These are phyloP conservation scores for Ceratobasidium theobromae DNA, from an alignment of 1,284 basidiomycete genomes.

Conservation along the genomic window DNA sequence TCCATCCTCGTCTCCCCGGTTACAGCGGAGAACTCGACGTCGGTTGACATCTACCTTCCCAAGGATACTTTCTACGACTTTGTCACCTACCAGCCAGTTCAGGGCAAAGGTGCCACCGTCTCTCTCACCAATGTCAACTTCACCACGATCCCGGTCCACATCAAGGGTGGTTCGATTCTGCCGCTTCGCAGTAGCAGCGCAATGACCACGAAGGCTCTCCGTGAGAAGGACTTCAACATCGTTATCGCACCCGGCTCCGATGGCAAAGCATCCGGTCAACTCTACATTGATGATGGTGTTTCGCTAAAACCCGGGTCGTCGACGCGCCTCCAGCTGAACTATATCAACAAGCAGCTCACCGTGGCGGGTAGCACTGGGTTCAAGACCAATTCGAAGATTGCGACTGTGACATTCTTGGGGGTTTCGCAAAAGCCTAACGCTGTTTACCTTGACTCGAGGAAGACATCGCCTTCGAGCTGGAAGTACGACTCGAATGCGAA, in stretches of 20 bases:
- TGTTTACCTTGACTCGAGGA: slow-evolving; percentile 30
- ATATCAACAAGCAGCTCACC: slow-evolving; percentile 47
- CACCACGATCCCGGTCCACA: slow-evolving; percentile 63
- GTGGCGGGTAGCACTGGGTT: slow-evolving; percentile 57
- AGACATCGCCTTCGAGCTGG: slow-evolving; percentile 13
- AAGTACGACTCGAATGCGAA: slow-evolving; percentile 33
- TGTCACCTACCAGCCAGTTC: slow-evolving; percentile 51
- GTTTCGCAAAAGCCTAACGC: slow-evolving; percentile 19
- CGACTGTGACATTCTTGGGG: slow-evolving; percentile 36
- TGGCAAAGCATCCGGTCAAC: slow-evolving; percentile 52
- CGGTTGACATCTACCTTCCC: slow-evolving; percentile 63
- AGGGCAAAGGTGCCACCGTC: slow-evolving; percentile 52
- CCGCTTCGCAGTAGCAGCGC: slow-evolving; percentile 56
- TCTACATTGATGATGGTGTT: slow-evolving; percentile 67
- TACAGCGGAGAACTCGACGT: slow-evolving; percentile 59
- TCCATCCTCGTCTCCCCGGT: slow-evolving; percentile 70
- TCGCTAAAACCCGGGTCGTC: slow-evolving; percentile 50
- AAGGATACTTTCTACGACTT: slow-evolving; percentile 69
- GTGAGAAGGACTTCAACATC: slow-evolving; percentile 61
- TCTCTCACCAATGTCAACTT: slow-evolving; percentile 55
- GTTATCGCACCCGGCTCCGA: slow-evolving; percentile 56
- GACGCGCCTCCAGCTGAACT: slow-evolving; percentile 53
- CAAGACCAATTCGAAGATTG: slow-evolving; percentile 35
- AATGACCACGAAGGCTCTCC: slow-evolving; percentile 60
- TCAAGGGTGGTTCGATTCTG: slow-evolving; percentile 59